A percentile compares a stretch with the other conserved stretches of the same genome.
Conservation (phyloP, 2,329 filamentous ascomycete species). For the Scedosporium minutisporum region DNA sequence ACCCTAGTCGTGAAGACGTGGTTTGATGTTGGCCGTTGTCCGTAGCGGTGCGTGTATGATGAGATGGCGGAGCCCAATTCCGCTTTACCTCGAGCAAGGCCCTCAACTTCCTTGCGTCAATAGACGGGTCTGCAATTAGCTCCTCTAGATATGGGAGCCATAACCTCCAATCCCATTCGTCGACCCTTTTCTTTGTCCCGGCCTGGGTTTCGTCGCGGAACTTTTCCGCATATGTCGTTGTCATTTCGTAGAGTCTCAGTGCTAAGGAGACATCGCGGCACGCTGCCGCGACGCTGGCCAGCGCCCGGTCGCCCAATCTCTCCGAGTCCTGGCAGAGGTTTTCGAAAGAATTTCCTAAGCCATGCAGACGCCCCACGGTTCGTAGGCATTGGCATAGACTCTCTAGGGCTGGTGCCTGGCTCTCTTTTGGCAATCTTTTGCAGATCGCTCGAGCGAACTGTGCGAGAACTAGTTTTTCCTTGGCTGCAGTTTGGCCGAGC, state of each 20-base stretch:
- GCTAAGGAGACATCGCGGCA: slow-evolving; percentile 17
- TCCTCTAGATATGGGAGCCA: slow-evolving; percentile 22
- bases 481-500: not conserved
- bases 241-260: slow-evolving; percentile 14
- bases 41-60: not conserved
- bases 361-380: slow-evolving; percentile 9
- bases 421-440: slow-evolving; percentile 3
- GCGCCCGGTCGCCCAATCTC: slow-evolving; percentile 1
- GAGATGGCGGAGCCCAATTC: not conserved
- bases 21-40: no score
- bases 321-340: not conserved
- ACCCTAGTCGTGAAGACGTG: not conserved
- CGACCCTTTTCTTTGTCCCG: slow-evolving; percentile 6
- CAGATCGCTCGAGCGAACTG: slow-evolving; percentile 6
- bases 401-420: slow-evolving; percentile 8
- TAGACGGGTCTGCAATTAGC: slow-evolving; percentile 22
- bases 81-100: not conserved
- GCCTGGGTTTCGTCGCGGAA: not conserved
- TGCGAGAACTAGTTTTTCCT: slow-evolving; percentile 3
- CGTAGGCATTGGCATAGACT: slow-evolving; percentile 10
- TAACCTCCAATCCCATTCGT: slow-evolving; percentile 20
- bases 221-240: slow-evolving; percentile 3
- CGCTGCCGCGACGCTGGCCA: slow-evolving; percentile 9
- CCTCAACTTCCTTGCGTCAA: not conserved
- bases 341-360: slow-evolving; percentile 11